Conservation (phyloP, 805 yeast genomes). For the Myxozyma melibiosi region DNA sequence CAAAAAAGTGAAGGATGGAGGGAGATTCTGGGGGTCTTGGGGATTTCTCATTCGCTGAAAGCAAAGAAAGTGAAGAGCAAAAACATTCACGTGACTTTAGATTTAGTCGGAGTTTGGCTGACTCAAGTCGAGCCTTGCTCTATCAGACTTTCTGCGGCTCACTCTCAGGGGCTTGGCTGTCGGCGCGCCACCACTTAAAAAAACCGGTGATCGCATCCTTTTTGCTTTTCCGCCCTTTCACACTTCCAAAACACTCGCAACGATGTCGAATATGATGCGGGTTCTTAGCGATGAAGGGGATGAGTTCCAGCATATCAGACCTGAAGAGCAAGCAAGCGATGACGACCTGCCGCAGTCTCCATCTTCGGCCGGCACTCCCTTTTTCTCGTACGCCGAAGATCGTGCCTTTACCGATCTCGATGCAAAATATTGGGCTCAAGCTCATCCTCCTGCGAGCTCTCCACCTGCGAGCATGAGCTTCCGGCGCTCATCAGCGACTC, state of each 20-base stretch:
- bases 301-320: not conserved
- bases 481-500: constrained; percentile 13
- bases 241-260: not conserved
- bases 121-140: not conserved
- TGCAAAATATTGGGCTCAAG: constrained; percentile 32
- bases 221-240: not conserved
- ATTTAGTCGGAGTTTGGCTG: not conserved
- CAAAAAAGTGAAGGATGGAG: no score
- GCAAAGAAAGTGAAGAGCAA: not conserved
- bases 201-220: not conserved
- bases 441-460: constrained; percentile 6
- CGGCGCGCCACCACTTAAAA: not conserved
- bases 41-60: no score
- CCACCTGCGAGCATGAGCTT: not conserved
- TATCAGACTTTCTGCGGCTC: not conserved
- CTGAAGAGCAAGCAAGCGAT: not conserved
- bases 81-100: not conserved
- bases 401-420: constrained; percentile 28
- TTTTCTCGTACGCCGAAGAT: constrained; percentile 30
- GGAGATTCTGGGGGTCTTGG: no score
- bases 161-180: not conserved
- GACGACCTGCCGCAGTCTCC: constrained; percentile 7
- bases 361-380: constrained; percentile 18
- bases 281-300: not conserved
- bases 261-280: constrained; percentile 2